phyloP scores from a whole-genome alignment of 306 rosid genomes.

The Glycine soja region DNA sequence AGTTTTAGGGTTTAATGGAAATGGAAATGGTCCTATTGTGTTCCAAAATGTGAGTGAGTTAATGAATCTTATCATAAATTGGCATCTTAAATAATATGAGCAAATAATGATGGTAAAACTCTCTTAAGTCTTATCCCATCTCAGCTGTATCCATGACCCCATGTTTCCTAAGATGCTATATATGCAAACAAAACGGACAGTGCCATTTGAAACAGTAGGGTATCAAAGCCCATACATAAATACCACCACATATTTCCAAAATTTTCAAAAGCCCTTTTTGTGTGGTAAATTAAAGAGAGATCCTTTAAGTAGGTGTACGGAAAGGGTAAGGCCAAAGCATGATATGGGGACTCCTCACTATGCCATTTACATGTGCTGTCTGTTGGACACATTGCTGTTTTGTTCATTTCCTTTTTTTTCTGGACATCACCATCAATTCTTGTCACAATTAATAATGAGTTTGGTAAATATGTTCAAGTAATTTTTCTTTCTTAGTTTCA shows the following conservation, averaged over 20 bases:
- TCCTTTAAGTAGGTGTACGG: conserved; percentile 45
- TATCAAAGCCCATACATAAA: conserved; percentile 12
- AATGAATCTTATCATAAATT: conserved; percentile 35
- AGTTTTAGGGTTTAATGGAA: conserved; percentile 36
- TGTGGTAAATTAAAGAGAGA: conserved; percentile 43
- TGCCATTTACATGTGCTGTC: conserved; percentile 43
- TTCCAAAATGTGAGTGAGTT: conserved; percentile 50
- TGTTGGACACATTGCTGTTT: conserved; percentile 45
- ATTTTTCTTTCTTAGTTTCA: not conserved
- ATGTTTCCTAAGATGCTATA: conserved; percentile 46
- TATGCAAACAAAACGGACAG: conserved; percentile 48
- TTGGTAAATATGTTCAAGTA: not conserved
- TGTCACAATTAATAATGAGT: conserved; percentile 8
- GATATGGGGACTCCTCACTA: not conserved
- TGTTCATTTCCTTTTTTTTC: conserved; percentile 34
- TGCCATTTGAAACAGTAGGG: conserved; percentile 42
- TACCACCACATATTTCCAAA: conserved; percentile 44
- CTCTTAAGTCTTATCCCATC: conserved; percentile 38
- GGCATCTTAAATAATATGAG: conserved; percentile 6
- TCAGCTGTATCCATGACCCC: conserved; percentile 47
- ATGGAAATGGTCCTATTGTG: conserved; percentile 44
- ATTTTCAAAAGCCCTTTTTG: conserved; percentile 6
- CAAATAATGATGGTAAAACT: conserved; percentile 31
- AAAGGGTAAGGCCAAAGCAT: conserved; percentile 20
- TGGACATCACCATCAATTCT: conserved; percentile 41